A percentile compares a stretch with the other conserved stretches of the same genome.
phyloP scores from a whole-genome alignment of 2,329 filamentous ascomycete genomes.

The Dactylellina haptotyla region DNA sequence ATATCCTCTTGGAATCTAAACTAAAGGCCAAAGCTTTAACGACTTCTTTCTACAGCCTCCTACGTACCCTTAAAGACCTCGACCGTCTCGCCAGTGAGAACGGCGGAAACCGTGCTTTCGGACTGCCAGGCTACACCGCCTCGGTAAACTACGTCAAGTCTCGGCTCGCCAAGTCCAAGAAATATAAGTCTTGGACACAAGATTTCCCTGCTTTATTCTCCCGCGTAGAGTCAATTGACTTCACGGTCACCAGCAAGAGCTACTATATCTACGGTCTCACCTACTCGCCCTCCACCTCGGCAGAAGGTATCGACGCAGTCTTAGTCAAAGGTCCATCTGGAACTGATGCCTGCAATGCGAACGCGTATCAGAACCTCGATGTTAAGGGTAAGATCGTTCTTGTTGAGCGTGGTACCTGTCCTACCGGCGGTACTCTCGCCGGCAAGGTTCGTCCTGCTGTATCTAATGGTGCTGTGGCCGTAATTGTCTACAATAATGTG shows the following conservation, averaged over 20 bases:
- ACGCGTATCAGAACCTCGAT: constrained; percentile 61
- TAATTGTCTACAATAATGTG: constrained; percentile 63
- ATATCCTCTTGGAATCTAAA: background rate
- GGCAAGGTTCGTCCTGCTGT: constrained; percentile 62
- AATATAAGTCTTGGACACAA: constrained; percentile 64
- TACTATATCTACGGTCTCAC: constrained; percentile 63
- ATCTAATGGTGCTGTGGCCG: constrained; percentile 62
- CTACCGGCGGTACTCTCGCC: constrained; percentile 62
- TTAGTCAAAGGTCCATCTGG: constrained; percentile 63
- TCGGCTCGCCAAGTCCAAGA: constrained; percentile 59
- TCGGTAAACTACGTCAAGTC: constrained; percentile 69
- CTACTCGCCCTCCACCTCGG: constrained; percentile 65
- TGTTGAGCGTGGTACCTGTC: constrained; percentile 61
- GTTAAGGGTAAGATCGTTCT: constrained; percentile 63
- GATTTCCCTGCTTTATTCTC: constrained; percentile 65
- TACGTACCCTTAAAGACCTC: constrained; percentile 67
- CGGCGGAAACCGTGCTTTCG: constrained; percentile 71
- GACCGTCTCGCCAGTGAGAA: constrained; percentile 68
- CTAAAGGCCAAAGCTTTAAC: background rate
- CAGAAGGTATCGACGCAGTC: constrained; percentile 63
- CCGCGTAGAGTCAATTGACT: constrained; percentile 62
- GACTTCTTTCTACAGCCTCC: constrained; percentile 62
- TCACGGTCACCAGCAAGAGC: constrained; percentile 60
- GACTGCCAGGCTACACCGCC: constrained; percentile 69
- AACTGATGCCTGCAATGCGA: constrained; percentile 61